Base-by-base conservation (phyloP, 2,329 filamentous ascomycete genomes). In the Simplicillium sp. region DNA sequence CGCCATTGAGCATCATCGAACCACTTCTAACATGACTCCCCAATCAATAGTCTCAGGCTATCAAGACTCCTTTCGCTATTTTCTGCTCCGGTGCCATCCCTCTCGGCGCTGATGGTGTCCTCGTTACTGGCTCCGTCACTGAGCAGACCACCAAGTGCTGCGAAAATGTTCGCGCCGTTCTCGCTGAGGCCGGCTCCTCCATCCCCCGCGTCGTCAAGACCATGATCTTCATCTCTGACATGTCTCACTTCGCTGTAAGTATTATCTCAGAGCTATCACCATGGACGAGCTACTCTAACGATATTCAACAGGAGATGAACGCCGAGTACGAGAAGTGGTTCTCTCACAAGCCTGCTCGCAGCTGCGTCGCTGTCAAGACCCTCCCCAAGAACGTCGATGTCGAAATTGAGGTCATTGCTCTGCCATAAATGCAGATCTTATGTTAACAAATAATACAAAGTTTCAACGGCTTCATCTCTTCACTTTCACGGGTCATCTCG, bases 181-280 rank as follows among this genome's bases (percentile, higher is more conserved):
- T 97, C 39, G 75, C 80, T 45, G 87, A 82, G 53, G 87, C 88
- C 17, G 87, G 86, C 40, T 89, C 84, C 16, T 77, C 75, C 39
- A 74, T 97, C 44, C 65, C 77, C 48, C 85, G 81, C 63, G 82
- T 95, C 36, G 85, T 96, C 67, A 95, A 96, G 75, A 84, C 88
- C 53, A 87, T 81, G 59, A 83, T 95, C 58, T 97, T 96, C 74
- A 68, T 97, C 46, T 82, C 84, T 38, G 84, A 94, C 64, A 97
- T 97, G 90, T 77, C 73, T 48, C 74, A 92, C 66, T 97, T 97
- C 58, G 80, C 75, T 38, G 71, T 75, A 56, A 50, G 70, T 58
- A 14, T 13, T 32, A 14, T 13, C 14, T 14, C 17, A 15, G 8
- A 29, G 16, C 9, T 15, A 9, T 9, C 20, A 25, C 54, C 13